These are phyloP conservation scores for Macrolepiota dolichaula DNA, from an alignment of 768 basidiomycete genomes.

Conservation along the genomic window DNA sequence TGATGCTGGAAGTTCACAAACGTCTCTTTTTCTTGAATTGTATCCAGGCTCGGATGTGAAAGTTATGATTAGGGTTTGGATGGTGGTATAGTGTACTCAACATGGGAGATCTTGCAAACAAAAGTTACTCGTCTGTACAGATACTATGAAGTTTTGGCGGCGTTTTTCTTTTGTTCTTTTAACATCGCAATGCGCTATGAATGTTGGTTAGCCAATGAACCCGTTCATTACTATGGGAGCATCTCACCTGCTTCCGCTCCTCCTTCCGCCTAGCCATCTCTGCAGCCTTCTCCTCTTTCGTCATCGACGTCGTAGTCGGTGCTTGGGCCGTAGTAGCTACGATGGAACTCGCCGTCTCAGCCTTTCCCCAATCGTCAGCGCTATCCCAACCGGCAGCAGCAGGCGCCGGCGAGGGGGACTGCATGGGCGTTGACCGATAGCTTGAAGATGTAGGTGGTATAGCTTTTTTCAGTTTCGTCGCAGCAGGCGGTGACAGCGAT, in stretches of 20 bases:
- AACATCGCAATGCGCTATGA: slow-evolving; percentile 69
- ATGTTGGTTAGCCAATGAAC: neutral
- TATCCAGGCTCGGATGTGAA: neutral
- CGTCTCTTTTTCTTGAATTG: neutral
- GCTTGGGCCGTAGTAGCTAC: slow-evolving; percentile 4
- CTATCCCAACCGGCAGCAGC: slow-evolving; percentile 23
- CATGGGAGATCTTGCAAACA: neutral
- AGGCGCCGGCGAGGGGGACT: slow-evolving; percentile 17
- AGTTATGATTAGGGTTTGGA: neutral
- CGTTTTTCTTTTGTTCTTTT: slow-evolving; percentile 76
- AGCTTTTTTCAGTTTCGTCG: neutral
- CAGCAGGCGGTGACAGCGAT: neutral
- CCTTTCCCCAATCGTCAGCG: slow-evolving; percentile 21
- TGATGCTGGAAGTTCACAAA: neutral
- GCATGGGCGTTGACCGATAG: slow-evolving; percentile 12
- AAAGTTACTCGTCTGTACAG: neutral
- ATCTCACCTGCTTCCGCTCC: slow-evolving; percentile 79
- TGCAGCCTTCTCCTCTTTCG: slow-evolving; percentile 91
- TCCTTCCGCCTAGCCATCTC: slow-evolving; percentile 91
- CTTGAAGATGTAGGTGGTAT: slow-evolving; percentile 1
- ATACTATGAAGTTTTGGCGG: slow-evolving; percentile 23
- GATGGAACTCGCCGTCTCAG: neutral
- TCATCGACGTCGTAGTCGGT: slow-evolving; percentile 44
- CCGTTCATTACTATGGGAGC: neutral
- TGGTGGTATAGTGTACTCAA: neutral